Evolutionary conservation across 2,329 filamentous ascomycete species (phyloP), one percentile per base, ranked within the genome.

Genomic region (Annulohypoxylon truncatum): DNA sequence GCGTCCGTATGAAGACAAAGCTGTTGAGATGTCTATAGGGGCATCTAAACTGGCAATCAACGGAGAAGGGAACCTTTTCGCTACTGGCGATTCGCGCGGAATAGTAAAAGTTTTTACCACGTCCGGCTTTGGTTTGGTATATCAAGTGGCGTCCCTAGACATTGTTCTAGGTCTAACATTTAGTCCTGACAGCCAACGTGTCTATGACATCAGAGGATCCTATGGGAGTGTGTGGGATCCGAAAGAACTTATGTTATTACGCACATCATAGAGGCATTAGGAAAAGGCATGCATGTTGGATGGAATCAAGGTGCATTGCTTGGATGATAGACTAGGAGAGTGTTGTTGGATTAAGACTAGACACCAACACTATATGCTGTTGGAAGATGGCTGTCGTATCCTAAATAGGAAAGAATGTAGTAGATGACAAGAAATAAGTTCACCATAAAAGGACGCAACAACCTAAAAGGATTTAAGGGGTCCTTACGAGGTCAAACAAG

Each of bases 221-320:
- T 73, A 75, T 52, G 73, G 31, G 8, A 77, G 74, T 48, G 71
- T 62, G 4, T 76, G 74, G 76, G 74, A 76, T 47, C 75, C 75
- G 4, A 73, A 68, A 40, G 57, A 47, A 9, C 51, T 74, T 29
- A 20, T 70, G n/a, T 9, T 31, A 9, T 31, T 31, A 31, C 29
- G 29, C 8, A 10, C 29, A 10, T 9, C 29, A 31, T 31, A 9
- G 29, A 31, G 29, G 29, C 10, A 9, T 31, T 9, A 31, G 29
- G 10, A 31, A 31, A 31, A 31, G 29, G 10, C 10, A 31, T 31
- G 29, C 29, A 31, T 10, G 29, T 31, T 31, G 10, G 6, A 31
- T 31, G 6, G 29, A n/a, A n/a, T 31, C 8, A 10, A 10, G 2
- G 29, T 9, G 29, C 29, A 31, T 31, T 5, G 29, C 29, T 31